Evolutionary conservation across 768 basidiomycete species (phyloP), one percentile per base, ranked within the genome.

Genomic region (Agrocybe praecox): DNA sequence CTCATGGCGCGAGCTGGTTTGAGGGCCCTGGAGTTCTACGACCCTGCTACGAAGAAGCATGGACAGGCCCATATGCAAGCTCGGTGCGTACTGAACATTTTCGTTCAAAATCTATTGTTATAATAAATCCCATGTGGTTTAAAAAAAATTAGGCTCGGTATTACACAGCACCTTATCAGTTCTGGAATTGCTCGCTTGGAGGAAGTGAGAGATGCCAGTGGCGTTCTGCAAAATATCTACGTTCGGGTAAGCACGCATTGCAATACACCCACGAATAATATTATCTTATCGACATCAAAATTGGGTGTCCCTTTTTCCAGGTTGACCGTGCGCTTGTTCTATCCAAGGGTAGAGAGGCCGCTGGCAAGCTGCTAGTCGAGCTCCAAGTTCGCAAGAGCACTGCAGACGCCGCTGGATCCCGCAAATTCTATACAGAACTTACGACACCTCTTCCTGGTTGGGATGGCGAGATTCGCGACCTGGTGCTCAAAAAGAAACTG

Each of bases 1-100:
- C 70, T 90, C 49, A 95, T 95, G 93, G 91, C 89, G n/a, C 84
- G 93, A 24, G 87, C 84, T 40, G 94, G 89, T 58, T 69, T 94
- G 33, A 80, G 88, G 33, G 92, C 85, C 5, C 77, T 95, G 34
- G 91, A 94, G 69, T 93, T 78, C 67, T 96, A 90, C 63, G 90
- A 96, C 64, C 92, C 92, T 22, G 76, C 74, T 23, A 90, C 86
- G 14, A 75, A 86, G 71, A 93, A 92, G 69, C 93, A 94, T 64
- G 90, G 92, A 17, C 91, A 94, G 67, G 92, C 91, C 15, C 91
- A 93, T 66, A 94, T 93, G 92, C 90, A 94, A 72, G 92, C 91
- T 45, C 84, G 91, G 90, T 90, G 69, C 46, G 82, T 59, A 19
- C 50, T 56, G 7, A 46, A 34, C 44, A 19, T 32, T 46, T 36